Evolutionary conservation across 192 early-diverging fungal species (phyloP).

Genomic region (Entrophospora sp.): DNA sequence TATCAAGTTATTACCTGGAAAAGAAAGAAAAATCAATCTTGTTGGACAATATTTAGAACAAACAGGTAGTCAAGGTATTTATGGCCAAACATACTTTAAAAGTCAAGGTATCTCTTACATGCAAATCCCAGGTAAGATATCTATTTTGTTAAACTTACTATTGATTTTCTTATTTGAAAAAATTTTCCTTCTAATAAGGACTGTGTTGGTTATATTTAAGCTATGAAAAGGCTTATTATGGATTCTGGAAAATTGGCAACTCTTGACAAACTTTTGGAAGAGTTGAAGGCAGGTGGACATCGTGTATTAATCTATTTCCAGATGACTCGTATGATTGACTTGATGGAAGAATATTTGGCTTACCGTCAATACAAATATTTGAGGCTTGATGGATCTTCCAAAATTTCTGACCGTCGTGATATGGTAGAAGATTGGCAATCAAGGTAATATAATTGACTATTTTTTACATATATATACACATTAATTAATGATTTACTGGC

Average conservation of each 20-base stretch:
- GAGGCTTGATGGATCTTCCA: slow-evolving; percentile 80
- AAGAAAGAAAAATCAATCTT: slow-evolving; percentile 7
- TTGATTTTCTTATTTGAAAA: background rate
- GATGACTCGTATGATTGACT: slow-evolving; percentile 83
- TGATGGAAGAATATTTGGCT: slow-evolving; percentile 81
- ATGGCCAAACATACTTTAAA: slow-evolving; percentile 30
- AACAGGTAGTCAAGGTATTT: slow-evolving; percentile 30
- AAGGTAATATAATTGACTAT: slow-evolving; percentile 20
- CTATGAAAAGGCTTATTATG: slow-evolving; percentile 63
- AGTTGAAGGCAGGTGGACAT: slow-evolving; percentile 71
- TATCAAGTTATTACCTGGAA: slow-evolving; percentile 22
- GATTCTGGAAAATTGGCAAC: slow-evolving; percentile 73
- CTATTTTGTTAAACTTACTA: too few relatives aligned
- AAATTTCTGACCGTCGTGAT: slow-evolving; percentile 78
- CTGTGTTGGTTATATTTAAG: too few relatives aligned
- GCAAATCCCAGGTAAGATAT: slow-evolving; percentile 48
- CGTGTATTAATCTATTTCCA: slow-evolving; percentile 82
- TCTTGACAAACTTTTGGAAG: slow-evolving; percentile 59
- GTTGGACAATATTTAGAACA: slow-evolving; percentile 24
- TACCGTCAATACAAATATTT: slow-evolving; percentile 83
- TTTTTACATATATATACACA: background rate
- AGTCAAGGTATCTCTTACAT: slow-evolving; percentile 52
- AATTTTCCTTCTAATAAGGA: too few relatives aligned
- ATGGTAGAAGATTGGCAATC: slow-evolving; percentile 93
- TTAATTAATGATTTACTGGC: too few relatives aligned